A percentile compares a stretch with the other conserved stretches of the same genome.
These are phyloP conservation scores for Arabidopsis arenosa DNA, from an alignment of 345 rosid genomes.

Conservation along the genomic window DNA sequence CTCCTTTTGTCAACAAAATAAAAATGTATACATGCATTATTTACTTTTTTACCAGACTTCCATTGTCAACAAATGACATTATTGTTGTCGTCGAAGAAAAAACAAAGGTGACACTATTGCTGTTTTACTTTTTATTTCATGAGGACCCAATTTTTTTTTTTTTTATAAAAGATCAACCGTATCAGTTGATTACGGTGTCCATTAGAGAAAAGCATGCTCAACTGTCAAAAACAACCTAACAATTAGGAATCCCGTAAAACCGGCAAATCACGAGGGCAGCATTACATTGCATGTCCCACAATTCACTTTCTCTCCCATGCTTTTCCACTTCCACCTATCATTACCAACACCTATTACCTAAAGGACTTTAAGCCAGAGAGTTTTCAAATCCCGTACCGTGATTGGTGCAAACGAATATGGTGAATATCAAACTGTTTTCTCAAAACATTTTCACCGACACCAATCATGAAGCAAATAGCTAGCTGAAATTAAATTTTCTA, in stretches of 20 bases:
- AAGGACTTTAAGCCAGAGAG: conserved; percentile 25
- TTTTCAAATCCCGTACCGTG: conserved; percentile 31
- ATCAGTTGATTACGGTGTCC: conserved; percentile 16
- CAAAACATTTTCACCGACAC: conserved; percentile 30
- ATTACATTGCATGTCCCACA: conserved; percentile 24
- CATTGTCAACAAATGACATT: background rate
- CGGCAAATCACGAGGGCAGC: conserved; percentile 38
- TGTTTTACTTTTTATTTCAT: background rate
- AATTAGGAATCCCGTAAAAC: conserved; percentile 40
- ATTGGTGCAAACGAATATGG: conserved; percentile 31
- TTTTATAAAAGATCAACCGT: background rate
- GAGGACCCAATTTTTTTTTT: background rate
- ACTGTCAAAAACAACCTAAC: conserved; percentile 30
- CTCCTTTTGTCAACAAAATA: background rate
- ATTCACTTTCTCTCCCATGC: conserved; percentile 27
- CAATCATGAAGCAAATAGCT: background rate
- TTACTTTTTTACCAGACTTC: background rate
- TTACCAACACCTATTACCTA: conserved; percentile 33
- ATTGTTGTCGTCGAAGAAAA: background rate
- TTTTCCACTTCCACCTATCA: conserved; percentile 42
- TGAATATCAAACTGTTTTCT: conserved; percentile 5
- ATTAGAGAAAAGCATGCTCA: conserved; percentile 23
- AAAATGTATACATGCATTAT: too few species aligned
- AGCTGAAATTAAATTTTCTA: background rate
- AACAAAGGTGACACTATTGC: background rate